Percentiles rank a stretch among this genome's conserved stretches.
These are phyloP conservation scores for Colletotrichum costaricense DNA, from an alignment of 2,329 filamentous ascomycete genomes.

Conservation along the genomic window DNA sequence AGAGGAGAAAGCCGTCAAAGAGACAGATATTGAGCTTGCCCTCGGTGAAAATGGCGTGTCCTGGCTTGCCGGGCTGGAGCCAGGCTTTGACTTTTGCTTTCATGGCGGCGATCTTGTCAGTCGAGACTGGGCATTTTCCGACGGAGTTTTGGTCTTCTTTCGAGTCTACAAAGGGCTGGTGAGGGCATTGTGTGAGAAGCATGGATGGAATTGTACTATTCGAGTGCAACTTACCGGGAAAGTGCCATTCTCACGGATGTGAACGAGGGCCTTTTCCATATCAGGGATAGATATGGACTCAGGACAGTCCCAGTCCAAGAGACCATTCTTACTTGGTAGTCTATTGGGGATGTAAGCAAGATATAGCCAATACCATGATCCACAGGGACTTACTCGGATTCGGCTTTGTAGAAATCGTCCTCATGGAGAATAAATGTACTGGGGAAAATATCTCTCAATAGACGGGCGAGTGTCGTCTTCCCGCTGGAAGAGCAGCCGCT, in stretches of 20 bases:
- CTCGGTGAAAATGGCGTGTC: conserved; percentile 48
- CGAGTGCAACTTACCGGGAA: conserved; percentile 63
- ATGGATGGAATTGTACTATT: conserved; percentile 36
- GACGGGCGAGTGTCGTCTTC: conserved; percentile 91
- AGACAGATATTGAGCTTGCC: conserved; percentile 69
- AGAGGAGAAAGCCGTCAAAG: conserved; percentile 91
- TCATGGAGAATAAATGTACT: conserved; percentile 87
- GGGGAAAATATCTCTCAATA: conserved; percentile 85
- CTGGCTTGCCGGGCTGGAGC: conserved; percentile 56
- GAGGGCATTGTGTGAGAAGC: background rate
- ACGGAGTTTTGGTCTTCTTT: conserved; percentile 73
- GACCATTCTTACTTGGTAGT: conserved; percentile 65
- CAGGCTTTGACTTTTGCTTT: conserved; percentile 60
- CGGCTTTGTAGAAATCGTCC: conserved; percentile 94
- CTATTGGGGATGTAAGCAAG: conserved; percentile 45
- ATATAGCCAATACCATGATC: background rate
- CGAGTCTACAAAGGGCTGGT: conserved; percentile 61
- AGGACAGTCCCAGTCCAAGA: conserved; percentile 93
- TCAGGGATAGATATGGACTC: conserved; percentile 79
- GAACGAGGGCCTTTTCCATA: conserved; percentile 73
- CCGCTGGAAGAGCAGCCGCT: conserved; percentile 93
- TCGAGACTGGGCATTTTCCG: conserved; percentile 64
- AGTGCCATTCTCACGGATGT: conserved; percentile 77
- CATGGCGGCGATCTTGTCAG: conserved; percentile 57
- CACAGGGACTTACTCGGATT: conserved; percentile 67